phyloP scores from a whole-genome alignment of 1,284 basidiomycete genomes.

The Thelephora terrestris region DNA sequence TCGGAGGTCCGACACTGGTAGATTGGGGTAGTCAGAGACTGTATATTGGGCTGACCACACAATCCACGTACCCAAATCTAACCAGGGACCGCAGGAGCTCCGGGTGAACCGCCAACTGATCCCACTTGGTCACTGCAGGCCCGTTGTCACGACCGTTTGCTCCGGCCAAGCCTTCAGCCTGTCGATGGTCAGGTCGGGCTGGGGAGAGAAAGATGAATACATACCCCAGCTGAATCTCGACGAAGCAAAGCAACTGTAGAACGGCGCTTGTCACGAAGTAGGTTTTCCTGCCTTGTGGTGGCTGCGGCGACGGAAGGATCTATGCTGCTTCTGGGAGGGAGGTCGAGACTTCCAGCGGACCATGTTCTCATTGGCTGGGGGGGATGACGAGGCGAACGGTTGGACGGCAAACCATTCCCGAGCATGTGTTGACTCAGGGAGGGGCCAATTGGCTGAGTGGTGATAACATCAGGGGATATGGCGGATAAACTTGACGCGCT shows the following conservation, averaged over 20 bases:
- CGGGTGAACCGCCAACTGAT: slow-evolving; percentile 78
- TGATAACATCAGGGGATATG: slow-evolving; percentile 40
- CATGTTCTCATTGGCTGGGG: slow-evolving; percentile 69
- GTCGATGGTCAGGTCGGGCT: slow-evolving; percentile 36
- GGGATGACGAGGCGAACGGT: slow-evolving; percentile 46
- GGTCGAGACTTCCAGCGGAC: slow-evolving; percentile 69
- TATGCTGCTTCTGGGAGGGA: slow-evolving; percentile 48
- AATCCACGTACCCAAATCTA: slow-evolving; percentile 77
- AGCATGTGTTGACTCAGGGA: slow-evolving; percentile 30
- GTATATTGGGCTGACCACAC: slow-evolving; percentile 3
- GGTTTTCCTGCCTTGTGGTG: slow-evolving; percentile 21
- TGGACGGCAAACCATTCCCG: slow-evolving; percentile 46
- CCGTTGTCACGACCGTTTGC: slow-evolving; percentile 56
- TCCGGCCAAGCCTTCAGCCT: slow-evolving; percentile 43
- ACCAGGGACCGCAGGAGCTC: slow-evolving; percentile 84
- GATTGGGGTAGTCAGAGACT: slow-evolving; percentile 9
- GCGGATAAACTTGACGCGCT: slow-evolving; percentile 31
- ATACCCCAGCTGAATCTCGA: slow-evolving; percentile 65
- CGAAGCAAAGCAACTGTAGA: slow-evolving; percentile 60
- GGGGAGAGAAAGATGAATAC: slow-evolving; percentile 20
- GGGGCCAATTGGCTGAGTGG: slow-evolving; percentile 37
- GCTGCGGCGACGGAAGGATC: slow-evolving; percentile 18
- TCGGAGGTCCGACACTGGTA: slow-evolving; percentile 85
- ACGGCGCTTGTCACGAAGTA: slow-evolving; percentile 58
- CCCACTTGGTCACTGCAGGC: slow-evolving; percentile 93